Conservation (phyloP, 495 filamentous ascomycete species). For the Friedmanniomyces endolithicus region DNA sequence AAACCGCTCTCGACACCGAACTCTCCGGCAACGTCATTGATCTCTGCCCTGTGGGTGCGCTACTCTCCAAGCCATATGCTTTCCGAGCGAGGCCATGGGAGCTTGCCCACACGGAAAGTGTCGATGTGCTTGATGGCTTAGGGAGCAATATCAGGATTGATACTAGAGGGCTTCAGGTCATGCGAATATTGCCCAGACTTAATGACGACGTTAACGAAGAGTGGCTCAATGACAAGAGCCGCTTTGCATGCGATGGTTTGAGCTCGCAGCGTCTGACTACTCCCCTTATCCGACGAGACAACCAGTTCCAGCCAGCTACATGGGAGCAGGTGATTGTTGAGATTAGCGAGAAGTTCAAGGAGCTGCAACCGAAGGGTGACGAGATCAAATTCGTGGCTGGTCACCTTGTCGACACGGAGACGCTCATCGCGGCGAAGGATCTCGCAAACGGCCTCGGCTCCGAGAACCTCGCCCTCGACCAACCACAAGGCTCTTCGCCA, state of each 20-base stretch:
- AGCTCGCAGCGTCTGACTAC: slow-evolving; percentile 89
- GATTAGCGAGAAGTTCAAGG: slow-evolving; percentile 62
- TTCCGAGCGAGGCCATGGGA: slow-evolving; percentile 97
- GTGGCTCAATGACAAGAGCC: slow-evolving; percentile 97
- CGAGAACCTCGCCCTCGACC: slow-evolving; percentile 88
- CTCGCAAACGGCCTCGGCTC: slow-evolving; percentile 89
- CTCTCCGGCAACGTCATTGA: slow-evolving; percentile 96
- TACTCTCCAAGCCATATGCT: slow-evolving; percentile 93
- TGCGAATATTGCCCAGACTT: slow-evolving; percentile 80
- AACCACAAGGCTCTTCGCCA: slow-evolving; percentile 68
- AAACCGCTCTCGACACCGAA: slow-evolving; percentile 80
- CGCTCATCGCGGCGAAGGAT: slow-evolving; percentile 92
- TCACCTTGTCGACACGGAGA: slow-evolving; percentile 79
- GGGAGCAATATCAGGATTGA: slow-evolving; percentile 93
- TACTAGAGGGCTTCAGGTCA: slow-evolving; percentile 85
- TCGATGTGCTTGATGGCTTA: slow-evolving; percentile 84
- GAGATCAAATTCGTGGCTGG: slow-evolving; percentile 95
- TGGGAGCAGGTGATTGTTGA: slow-evolving; percentile 92
- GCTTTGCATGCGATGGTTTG: slow-evolving; percentile 94
- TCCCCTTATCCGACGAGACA: slow-evolving; percentile 73
- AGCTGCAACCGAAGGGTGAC: slow-evolving; percentile 64
- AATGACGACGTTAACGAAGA: slow-evolving; percentile 99
- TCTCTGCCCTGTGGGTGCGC: slow-evolving; percentile 89
- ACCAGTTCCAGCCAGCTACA: slow-evolving; percentile 75
- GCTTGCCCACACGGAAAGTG: slow-evolving; percentile 79